Evolutionary conservation across 2,329 filamentous ascomycete genomes (phyloP).

Genomic region (Penicillium sp.): DNA sequence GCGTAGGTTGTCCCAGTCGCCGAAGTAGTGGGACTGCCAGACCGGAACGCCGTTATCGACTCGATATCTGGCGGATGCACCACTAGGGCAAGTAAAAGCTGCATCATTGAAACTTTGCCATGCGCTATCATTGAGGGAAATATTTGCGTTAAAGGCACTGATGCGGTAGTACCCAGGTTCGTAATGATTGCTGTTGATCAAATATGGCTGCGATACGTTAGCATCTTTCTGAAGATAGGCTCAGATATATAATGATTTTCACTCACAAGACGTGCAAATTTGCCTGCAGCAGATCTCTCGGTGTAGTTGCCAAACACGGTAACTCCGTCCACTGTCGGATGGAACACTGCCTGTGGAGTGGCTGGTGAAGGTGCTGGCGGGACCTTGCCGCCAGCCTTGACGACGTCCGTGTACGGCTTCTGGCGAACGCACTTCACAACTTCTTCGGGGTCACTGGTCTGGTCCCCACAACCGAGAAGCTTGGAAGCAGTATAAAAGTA

Average conservation of each 20-base stretch:
- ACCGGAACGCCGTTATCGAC: slow-evolving; percentile 36
- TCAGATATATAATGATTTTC: not conserved
- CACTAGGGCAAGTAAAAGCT: slow-evolving; percentile 50
- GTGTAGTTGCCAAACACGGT: slow-evolving; percentile 47
- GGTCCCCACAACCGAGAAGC: slow-evolving; percentile 41
- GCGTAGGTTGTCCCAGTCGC: slow-evolving; percentile 52
- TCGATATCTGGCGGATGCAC: slow-evolving; percentile 41
- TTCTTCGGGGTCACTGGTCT: slow-evolving; percentile 24
- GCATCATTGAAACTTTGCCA: slow-evolving; percentile 46
- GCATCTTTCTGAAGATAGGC: not conserved
- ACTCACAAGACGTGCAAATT: slow-evolving; percentile 41
- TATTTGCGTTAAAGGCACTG: slow-evolving; percentile 42
- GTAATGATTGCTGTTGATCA: slow-evolving; percentile 48
- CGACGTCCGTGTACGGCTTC: slow-evolving; percentile 39
- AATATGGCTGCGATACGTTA: slow-evolving; percentile 34
- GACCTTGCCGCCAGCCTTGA: slow-evolving; percentile 40
- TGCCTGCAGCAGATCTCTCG: slow-evolving; percentile 33
- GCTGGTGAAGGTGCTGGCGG: slow-evolving; percentile 33
- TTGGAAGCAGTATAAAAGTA: slow-evolving; percentile 48
- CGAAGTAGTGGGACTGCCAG: slow-evolving; percentile 52
- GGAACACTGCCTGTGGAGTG: slow-evolving; percentile 37
- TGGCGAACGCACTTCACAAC: slow-evolving; percentile 42
- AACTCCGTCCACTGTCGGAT: slow-evolving; percentile 44
- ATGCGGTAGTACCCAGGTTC: slow-evolving; percentile 53
- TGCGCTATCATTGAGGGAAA: slow-evolving; percentile 41